A percentile compares a stretch with the other conserved stretches of the same genome.
phyloP scores from a whole-genome alignment of 2,329 filamentous ascomycete genomes.

The Periconia macrospinosa region DNA sequence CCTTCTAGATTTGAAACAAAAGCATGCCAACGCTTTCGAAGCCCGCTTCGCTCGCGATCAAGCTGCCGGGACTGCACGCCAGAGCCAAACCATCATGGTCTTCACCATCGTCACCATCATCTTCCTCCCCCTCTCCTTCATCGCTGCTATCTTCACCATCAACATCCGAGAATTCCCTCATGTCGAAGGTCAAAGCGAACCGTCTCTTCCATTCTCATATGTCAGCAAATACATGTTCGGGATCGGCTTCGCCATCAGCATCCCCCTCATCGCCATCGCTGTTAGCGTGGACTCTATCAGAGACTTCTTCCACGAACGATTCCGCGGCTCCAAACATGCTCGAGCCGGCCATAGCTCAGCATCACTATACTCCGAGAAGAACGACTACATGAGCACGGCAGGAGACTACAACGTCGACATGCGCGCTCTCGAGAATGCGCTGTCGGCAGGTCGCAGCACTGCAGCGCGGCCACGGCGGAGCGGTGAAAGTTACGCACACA shows the following conservation, averaged over 20 bases:
- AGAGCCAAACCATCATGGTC: slow-evolving; percentile 61
- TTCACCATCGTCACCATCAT: slow-evolving; percentile 63
- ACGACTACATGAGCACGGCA: slow-evolving; percentile 15
- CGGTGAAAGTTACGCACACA: slow-evolving; percentile 29
- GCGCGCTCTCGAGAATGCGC: slow-evolving; percentile 27
- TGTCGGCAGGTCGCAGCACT: slow-evolving; percentile 29
- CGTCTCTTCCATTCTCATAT: slow-evolving; percentile 50
- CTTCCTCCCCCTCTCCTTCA: slow-evolving; percentile 59
- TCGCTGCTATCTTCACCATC: slow-evolving; percentile 59
- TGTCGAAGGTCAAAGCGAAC: slow-evolving; percentile 24
- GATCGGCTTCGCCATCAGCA: slow-evolving; percentile 57
- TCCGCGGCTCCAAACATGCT: slow-evolving; percentile 16
- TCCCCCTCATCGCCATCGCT: slow-evolving; percentile 53
- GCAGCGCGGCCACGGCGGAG: slow-evolving; percentile 23
- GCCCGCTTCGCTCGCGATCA: slow-evolving; percentile 64
- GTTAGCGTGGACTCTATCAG: slow-evolving; percentile 48
- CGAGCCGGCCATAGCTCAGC: background rate
- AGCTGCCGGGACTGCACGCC: slow-evolving; percentile 61
- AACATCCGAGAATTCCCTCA: slow-evolving; percentile 55
- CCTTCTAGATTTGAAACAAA: slow-evolving; percentile 68
- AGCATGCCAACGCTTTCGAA: slow-evolving; percentile 69
- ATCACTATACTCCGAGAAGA: background rate
- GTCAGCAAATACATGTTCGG: slow-evolving; percentile 61
- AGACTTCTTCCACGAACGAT: slow-evolving; percentile 33
- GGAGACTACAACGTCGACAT: slow-evolving; percentile 25